A percentile compares a stretch with the other conserved stretches of the same genome.
Conservation (phyloP, 2,329 filamentous ascomycete species). For the Botryotinia convoluta region DNA sequence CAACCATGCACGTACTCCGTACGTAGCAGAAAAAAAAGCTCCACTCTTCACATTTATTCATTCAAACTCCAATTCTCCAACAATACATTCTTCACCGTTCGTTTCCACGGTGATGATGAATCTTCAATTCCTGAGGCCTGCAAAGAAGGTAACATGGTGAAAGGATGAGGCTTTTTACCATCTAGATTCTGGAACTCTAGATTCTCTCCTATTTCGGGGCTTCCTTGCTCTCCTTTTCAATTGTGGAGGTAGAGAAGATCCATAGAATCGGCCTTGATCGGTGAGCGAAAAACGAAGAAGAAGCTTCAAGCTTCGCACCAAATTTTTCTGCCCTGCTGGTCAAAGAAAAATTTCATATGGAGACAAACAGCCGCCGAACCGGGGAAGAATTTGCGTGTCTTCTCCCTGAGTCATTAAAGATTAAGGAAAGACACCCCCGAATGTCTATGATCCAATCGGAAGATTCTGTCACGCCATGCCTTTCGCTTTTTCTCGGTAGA, state of each 20-base stretch:
- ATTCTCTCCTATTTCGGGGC: not conserved
- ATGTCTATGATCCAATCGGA: conserved; percentile 8
- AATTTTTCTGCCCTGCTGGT: not conserved
- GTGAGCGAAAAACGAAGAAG: not conserved
- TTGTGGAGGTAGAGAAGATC: not conserved
- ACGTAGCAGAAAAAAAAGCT: not conserved
- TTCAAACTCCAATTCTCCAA: not conserved
- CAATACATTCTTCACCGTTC: not conserved
- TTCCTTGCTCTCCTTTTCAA: not conserved
- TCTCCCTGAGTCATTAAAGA: conserved; percentile 7
- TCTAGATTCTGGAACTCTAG: not conserved
- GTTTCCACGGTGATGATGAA: not conserved
- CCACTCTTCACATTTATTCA: not conserved
- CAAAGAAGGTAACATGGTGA: not conserved
- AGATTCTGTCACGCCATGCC: conserved; percentile 9
- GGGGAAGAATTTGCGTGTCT: not conserved
- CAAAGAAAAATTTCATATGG: conserved; percentile 4
- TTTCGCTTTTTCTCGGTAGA: conserved; percentile 11
- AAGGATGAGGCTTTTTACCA: not conserved
- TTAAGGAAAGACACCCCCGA: not conserved
- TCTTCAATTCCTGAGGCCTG: not conserved
- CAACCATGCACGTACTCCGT: not conserved
- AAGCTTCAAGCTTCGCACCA: not conserved
- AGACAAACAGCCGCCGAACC: not conserved
- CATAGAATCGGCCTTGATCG: not conserved